These are phyloP conservation scores for Phyllostachys edulis DNA, from an alignment of 176 grass and related monocot genomes.

Conservation along the genomic window DNA sequence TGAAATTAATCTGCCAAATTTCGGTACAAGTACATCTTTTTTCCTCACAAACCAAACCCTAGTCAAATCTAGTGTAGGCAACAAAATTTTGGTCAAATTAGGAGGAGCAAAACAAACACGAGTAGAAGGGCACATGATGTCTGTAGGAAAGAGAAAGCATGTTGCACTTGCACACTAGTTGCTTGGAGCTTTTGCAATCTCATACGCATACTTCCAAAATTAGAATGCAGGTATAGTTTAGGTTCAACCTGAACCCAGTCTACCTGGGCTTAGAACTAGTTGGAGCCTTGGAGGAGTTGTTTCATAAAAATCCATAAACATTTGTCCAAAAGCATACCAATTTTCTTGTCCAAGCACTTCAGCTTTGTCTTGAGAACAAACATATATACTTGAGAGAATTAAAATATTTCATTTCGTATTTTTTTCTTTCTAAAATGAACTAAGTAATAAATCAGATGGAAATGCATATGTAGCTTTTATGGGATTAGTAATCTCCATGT, in stretches of 20 bases:
- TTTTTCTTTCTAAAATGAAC: neutral
- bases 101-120: neutral
- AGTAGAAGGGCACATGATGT: neutral
- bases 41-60: neutral
- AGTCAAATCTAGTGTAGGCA: neutral
- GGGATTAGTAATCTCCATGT: slow-evolving; percentile 30
- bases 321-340: neutral
- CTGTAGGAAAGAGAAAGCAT: neutral
- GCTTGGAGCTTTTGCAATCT: neutral
- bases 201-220: neutral
- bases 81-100: neutral
- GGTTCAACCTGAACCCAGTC: neutral
- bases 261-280: neutral
- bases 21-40: neutral
- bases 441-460: slow-evolving; percentile 1
- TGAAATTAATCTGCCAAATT: neutral
- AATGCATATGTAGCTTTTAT: neutral
- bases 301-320: neutral
- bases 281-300: neutral
- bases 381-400: neutral
- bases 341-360: neutral
- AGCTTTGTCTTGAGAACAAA: neutral
- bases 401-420: neutral
- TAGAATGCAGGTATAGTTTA: neutral
- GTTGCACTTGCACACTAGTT: neutral